Percentiles rank a stretch among this genome's conserved stretches.
Conservation (phyloP, 1,139 yeast genomes). For the Pneumocystis oryctolagi region DNA sequence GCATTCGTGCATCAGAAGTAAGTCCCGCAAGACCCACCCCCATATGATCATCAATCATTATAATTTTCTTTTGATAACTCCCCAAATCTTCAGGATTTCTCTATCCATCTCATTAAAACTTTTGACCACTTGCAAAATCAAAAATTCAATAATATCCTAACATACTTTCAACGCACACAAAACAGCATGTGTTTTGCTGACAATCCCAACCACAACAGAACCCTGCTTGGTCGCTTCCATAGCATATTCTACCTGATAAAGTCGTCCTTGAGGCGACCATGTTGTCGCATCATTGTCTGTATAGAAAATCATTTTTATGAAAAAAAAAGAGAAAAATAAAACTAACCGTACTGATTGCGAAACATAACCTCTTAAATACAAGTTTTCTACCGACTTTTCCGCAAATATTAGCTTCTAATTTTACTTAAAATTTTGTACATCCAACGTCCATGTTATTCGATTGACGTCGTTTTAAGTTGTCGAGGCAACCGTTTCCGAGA, state of each 20-base stretch:
- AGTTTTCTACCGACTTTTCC: neutral
- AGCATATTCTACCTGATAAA: slow-evolving; percentile 59
- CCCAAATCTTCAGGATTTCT: slow-evolving; percentile 95
- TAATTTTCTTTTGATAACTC: slow-evolving; percentile 85
- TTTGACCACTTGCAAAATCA: neutral
- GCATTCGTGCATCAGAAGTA: slow-evolving; percentile 93
- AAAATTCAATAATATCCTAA: neutral
- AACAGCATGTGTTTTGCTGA: slow-evolving; percentile 74
- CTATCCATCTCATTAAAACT: slow-evolving; percentile 14
- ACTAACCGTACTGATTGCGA: neutral
- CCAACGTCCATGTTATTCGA: neutral
- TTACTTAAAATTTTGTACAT: neutral
- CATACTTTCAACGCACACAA: slow-evolving; percentile 64
- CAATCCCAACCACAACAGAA: slow-evolving; percentile 88
- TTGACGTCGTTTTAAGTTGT: neutral
- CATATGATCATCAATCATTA: slow-evolving; percentile 81
- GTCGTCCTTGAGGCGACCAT: slow-evolving; percentile 13
- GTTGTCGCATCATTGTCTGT: slow-evolving; percentile 12
- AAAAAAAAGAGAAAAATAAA: neutral
- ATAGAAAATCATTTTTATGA: neutral
- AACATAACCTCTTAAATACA: neutral
- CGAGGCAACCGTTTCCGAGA: neutral
- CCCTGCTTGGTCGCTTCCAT: slow-evolving; percentile 97
- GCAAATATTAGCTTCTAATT: neutral
- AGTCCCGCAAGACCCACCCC: slow-evolving; percentile 94